phyloP scores from a whole-genome alignment of 768 basidiomycete species.

The Exidia glandulosa region DNA sequence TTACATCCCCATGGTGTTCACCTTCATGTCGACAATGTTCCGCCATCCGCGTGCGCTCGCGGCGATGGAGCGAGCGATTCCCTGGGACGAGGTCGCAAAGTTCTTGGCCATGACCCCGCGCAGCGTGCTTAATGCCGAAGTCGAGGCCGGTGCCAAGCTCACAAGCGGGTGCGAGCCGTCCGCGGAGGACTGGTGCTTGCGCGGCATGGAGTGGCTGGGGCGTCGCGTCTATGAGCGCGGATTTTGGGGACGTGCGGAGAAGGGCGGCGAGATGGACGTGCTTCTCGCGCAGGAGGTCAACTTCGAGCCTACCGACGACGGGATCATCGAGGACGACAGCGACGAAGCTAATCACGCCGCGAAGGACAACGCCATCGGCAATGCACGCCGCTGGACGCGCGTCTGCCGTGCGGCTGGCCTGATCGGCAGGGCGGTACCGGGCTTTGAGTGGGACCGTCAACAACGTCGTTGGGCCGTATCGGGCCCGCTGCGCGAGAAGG shows the following conservation, averaged over 20 bases:
- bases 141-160: slow-evolving; percentile 44
- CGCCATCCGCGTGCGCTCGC: slow-evolving; percentile 51
- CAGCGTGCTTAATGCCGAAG: slow-evolving; percentile 27
- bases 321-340: slow-evolving; percentile 50
- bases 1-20: slow-evolving; percentile 76
- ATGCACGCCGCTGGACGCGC: slow-evolving; percentile 57
- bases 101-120: slow-evolving; percentile 56
- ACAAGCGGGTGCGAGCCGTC: slow-evolving; percentile 61
- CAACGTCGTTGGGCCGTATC: slow-evolving; percentile 53
- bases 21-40: slow-evolving; percentile 72
- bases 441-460: slow-evolving; percentile 56
- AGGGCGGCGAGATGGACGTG: slow-evolving; percentile 68
- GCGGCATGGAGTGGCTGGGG: slow-evolving; percentile 96
- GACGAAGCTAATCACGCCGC: slow-evolving; percentile 33
- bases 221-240: slow-evolving; percentile 85
- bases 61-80: slow-evolving; percentile 65
- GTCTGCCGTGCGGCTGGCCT: slow-evolving; percentile 58
- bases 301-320: slow-evolving; percentile 40
- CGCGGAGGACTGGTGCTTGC: slow-evolving; percentile 88
- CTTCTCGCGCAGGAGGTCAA: slow-evolving; percentile 54
- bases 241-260: slow-evolving; percentile 80
- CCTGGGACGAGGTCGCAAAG: slow-evolving; percentile 65
- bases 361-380: slow-evolving; percentile 14
- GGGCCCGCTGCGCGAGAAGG: slow-evolving; percentile 57
- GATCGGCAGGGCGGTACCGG: slow-evolving; percentile 59